Evolutionary conservation across 495 filamentous ascomycete genomes (phyloP).

Genomic region (Beverwykella pulmonaria): DNA sequence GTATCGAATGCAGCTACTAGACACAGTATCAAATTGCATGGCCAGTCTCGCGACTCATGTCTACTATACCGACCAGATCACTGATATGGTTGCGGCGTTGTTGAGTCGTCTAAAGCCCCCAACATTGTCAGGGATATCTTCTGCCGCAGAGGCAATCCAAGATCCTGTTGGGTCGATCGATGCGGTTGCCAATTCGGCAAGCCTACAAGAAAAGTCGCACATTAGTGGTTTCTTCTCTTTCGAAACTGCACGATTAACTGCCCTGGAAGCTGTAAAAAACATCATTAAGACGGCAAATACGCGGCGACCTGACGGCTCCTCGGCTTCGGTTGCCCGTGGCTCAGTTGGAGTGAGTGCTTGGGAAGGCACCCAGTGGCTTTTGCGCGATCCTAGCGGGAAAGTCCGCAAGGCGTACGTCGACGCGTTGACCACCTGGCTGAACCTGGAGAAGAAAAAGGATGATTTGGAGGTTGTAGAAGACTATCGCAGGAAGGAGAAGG

Average conservation of each 20-base stretch:
- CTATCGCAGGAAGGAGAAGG: conserved; percentile 46
- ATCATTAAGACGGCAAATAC: conserved; percentile 79
- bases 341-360: conserved; percentile 76
- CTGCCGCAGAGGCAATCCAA: conserved; percentile 45
- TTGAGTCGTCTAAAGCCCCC: conserved; percentile 73
- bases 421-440: conserved; percentile 78
- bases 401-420: conserved; percentile 84
- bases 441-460: conserved; percentile 70
- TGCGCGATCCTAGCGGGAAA: conserved; percentile 72
- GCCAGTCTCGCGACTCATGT: conserved; percentile 87
- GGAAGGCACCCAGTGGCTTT: conserved; percentile 89
- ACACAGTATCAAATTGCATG: conserved; percentile 72
- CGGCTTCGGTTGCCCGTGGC: conserved; percentile 67
- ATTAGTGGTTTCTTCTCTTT: conserved; percentile 71
- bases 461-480: conserved; percentile 67
- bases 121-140: conserved; percentile 47
- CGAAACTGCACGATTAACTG: conserved; percentile 70
- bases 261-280: conserved; percentile 77
- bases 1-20: conserved; percentile 59
- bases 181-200: conserved; percentile 49
- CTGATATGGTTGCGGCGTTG: conserved; percentile 84
- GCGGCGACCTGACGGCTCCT: conserved; percentile 59
- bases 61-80: conserved; percentile 91
- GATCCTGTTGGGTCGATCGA: conserved; percentile 43
- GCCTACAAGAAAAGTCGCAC: conserved; percentile 49